A percentile compares a stretch with the other conserved stretches of the same genome.
Conservation (phyloP, 2,329 filamentous ascomycete species). For the Sporothrix mexicana region DNA sequence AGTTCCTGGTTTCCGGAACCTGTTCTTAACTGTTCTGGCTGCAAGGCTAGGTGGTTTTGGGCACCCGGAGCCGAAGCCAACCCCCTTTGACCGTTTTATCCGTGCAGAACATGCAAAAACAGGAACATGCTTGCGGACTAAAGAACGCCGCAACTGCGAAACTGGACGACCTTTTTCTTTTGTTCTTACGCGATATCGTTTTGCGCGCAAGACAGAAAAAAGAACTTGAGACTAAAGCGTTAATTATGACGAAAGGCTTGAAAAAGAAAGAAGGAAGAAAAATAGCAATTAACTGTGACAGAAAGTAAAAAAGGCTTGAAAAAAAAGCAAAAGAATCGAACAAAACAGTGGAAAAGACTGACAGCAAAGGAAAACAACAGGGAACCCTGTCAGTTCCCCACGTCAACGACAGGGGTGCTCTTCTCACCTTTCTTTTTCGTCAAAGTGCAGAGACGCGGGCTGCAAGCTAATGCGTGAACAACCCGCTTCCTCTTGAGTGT, state of each 20-base stretch:
- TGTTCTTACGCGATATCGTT: neutral
- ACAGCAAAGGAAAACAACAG: neutral
- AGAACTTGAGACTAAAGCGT: neutral
- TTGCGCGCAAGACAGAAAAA: neutral
- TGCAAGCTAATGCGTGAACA: constrained; percentile 29
- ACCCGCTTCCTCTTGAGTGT: neutral
- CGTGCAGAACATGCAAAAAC: neutral
- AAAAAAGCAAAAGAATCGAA: neutral
- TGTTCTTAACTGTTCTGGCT: constrained; percentile 1
- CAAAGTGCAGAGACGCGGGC: constrained; percentile 22
- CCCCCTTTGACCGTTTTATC: neutral
- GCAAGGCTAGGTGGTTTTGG: constrained; percentile 22
- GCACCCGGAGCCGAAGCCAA: constrained; percentile 28
- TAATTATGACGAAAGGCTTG: constrained; percentile 13
- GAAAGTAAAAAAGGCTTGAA: neutral
- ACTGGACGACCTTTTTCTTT: neutral
- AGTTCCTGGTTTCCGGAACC: constrained; percentile 5
- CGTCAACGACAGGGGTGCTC: constrained; percentile 24
- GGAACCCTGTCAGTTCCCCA: constrained; percentile 21
- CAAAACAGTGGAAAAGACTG: neutral
- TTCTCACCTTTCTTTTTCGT: constrained; percentile 30
- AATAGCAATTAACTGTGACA: neutral
- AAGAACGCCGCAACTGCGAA: neutral
- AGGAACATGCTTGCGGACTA: neutral
- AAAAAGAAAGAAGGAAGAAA: neutral